These are phyloP conservation scores for Talaromyces thailandensis DNA, from an alignment of 495 filamentous ascomycete species.

Conservation along the genomic window DNA sequence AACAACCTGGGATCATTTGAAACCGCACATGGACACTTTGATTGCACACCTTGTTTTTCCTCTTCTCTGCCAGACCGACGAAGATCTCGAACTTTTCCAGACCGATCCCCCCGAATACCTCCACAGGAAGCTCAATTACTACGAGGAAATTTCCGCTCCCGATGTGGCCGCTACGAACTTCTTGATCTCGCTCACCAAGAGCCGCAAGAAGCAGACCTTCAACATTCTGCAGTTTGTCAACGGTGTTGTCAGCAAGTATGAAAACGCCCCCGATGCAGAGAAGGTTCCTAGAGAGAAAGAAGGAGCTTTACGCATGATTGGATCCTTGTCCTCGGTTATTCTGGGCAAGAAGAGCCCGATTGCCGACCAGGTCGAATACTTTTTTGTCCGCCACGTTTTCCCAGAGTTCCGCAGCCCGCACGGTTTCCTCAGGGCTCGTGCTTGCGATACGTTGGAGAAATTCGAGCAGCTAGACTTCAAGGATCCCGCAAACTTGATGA, in stretches of 20 bases:
- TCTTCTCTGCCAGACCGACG: slow-evolving; percentile 82
- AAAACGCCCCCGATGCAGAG: slow-evolving; percentile 70
- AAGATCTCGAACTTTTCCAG: slow-evolving; percentile 90
- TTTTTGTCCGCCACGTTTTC: slow-evolving; percentile 96
- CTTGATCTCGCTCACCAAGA: slow-evolving; percentile 86
- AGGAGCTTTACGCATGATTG: slow-evolving; percentile 94
- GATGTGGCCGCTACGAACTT: slow-evolving; percentile 97
- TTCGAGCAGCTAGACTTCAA: slow-evolving; percentile 95
- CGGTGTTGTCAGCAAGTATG: slow-evolving; percentile 81
- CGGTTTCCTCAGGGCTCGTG: slow-evolving; percentile 88
- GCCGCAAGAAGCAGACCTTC: slow-evolving; percentile 91
- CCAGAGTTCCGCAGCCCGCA: slow-evolving; percentile 91
- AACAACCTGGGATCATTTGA: slow-evolving; percentile 88
- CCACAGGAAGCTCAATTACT: slow-evolving; percentile 94
- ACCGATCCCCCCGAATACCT: slow-evolving; percentile 92
- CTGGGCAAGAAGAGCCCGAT: slow-evolving; percentile 97
- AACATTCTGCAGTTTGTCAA: slow-evolving; percentile 91
- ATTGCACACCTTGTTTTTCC: slow-evolving; percentile 94
- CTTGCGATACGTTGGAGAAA: slow-evolving; percentile 95
- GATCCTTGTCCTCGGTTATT: slow-evolving; percentile 86
- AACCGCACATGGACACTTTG: slow-evolving; percentile 84
- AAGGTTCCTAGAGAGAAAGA: slow-evolving; percentile 94
- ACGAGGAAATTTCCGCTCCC: slow-evolving; percentile 91
- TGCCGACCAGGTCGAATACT: slow-evolving; percentile 96
- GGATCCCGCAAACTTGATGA: slow-evolving; percentile 84